Conservation (phyloP, 352 stramenopile genomes). For the Phytophthora hibernalis region DNA sequence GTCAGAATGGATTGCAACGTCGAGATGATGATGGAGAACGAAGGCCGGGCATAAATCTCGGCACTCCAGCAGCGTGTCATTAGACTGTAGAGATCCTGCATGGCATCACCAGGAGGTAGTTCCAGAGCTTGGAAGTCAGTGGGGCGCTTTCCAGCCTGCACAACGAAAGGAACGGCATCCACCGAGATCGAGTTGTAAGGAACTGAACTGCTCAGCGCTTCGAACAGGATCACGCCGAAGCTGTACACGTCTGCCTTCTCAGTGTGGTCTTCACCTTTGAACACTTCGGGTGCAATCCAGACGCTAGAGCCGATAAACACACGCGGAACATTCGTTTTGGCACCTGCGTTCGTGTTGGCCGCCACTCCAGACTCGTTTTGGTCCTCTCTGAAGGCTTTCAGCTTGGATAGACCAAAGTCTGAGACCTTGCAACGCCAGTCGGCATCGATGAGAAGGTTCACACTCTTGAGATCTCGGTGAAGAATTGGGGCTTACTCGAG, state of each 20-base stretch:
- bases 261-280: conserved; percentile 86
- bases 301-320: conserved; percentile 88
- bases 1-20: conserved; percentile 72
- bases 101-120: conserved; percentile 48
- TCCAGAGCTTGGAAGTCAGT: conserved; percentile 79
- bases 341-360: conserved; percentile 2
- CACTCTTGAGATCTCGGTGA: conserved; percentile 90
- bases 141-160: conserved; percentile 78
- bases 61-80: conserved; percentile 85
- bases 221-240: conserved; percentile 87
- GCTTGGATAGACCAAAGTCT: conserved; percentile 89
- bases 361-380: conserved; percentile 44
- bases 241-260: conserved; percentile 92
- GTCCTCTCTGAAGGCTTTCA: conserved; percentile 80
- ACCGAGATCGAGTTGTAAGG: conserved; percentile 84
- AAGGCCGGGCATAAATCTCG: conserved; percentile 71
- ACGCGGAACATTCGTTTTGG: conserved; percentile 35
- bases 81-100: conserved; percentile 73
- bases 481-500: conserved; percentile 90
- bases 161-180: conserved; percentile 84
- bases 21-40: conserved; percentile 87
- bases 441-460: conserved; percentile 90
- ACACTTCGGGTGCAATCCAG: conserved; percentile 92
- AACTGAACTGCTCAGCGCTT: conserved; percentile 65
- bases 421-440: conserved; percentile 92